Evolutionary conservation across 140 eudicot species (phyloP).

Genomic region (Bidens hawaiensis): DNA sequence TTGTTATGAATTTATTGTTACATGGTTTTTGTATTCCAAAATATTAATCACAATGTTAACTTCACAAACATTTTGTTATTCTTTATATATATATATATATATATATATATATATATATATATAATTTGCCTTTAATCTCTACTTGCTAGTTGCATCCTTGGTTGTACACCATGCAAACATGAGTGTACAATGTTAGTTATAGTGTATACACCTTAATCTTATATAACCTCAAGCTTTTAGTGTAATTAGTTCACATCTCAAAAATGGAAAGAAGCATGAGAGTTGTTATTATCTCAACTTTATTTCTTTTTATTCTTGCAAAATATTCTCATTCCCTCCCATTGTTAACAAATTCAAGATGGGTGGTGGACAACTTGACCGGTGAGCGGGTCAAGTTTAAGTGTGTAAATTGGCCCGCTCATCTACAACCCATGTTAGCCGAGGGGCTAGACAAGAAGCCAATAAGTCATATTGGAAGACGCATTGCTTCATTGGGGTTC

Average conservation of each 20-base stretch:
- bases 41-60: too few relatives aligned
- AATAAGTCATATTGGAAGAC: conserved; percentile 19
- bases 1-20: too few relatives aligned
- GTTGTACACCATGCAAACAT: neutral
- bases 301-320: conserved; percentile 5
- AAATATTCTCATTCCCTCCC: conserved; percentile 29
- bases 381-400: conserved; percentile 50
- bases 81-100: too few relatives aligned
- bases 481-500: conserved; percentile 29
- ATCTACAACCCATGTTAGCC: conserved; percentile 42
- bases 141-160: neutral
- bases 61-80: too few relatives aligned
- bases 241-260: conserved; percentile 1
- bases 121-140: neutral
- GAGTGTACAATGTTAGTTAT: neutral
- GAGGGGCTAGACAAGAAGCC: conserved; percentile 55
- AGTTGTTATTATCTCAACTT: neutral
- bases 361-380: conserved; percentile 33
- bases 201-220: neutral
- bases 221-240: conserved; percentile 18
- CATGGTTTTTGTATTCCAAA: too few relatives aligned
- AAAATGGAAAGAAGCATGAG: conserved; percentile 21
- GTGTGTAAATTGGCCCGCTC: conserved; percentile 55
- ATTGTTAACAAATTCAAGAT: conserved; percentile 41
- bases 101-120: too few relatives aligned